Percentiles rank a stretch among this genome's conserved stretches.
These are phyloP conservation scores for Arachnomyces sp. DNA, from an alignment of 2,329 filamentous ascomycete genomes.

Conservation along the genomic window DNA sequence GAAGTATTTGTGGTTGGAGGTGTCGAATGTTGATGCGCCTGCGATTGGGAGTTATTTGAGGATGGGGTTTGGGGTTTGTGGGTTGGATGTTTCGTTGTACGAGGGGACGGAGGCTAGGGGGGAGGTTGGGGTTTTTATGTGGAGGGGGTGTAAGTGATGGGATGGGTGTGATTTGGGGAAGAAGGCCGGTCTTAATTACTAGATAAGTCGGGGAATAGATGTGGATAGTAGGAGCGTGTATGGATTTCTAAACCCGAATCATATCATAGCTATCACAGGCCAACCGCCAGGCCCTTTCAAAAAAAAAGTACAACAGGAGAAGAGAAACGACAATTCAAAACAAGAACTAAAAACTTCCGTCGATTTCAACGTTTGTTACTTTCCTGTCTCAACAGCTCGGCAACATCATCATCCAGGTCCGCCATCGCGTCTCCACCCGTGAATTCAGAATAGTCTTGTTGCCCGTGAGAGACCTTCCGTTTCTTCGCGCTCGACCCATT, in stretches of 20 bases:
- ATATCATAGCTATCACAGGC: too few species aligned
- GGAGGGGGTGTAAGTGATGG: neutral
- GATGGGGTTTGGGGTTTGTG: conserved; percentile 6
- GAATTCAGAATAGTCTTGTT: conserved; percentile 39
- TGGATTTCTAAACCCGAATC: too few species aligned
- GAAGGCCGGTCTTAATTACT: too few species aligned
- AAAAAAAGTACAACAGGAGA: neutral
- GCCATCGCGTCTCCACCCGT: conserved; percentile 47
- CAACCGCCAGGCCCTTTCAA: too few species aligned
- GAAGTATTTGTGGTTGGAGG: conserved; percentile 7
- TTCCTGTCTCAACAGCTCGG: conserved; percentile 49
- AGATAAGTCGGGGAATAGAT: too few species aligned
- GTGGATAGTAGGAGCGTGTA: too few species aligned
- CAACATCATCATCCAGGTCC: conserved; percentile 55
- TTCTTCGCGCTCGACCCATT: conserved; percentile 35
- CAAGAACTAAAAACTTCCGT: neutral
- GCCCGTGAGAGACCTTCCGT: conserved; percentile 41
- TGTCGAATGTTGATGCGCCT: conserved; percentile 6
- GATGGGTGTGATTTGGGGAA: too few species aligned
- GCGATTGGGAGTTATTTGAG: conserved; percentile 5
- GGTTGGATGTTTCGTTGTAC: conserved; percentile 5
- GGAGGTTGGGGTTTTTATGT: conserved; percentile 6
- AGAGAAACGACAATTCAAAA: neutral
- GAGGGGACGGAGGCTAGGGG: neutral
- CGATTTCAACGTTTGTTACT: conserved; percentile 15